Evolutionary conservation across 2,329 filamentous ascomycete species (phyloP).

Genomic region (Sporothrix globosa): DNA sequence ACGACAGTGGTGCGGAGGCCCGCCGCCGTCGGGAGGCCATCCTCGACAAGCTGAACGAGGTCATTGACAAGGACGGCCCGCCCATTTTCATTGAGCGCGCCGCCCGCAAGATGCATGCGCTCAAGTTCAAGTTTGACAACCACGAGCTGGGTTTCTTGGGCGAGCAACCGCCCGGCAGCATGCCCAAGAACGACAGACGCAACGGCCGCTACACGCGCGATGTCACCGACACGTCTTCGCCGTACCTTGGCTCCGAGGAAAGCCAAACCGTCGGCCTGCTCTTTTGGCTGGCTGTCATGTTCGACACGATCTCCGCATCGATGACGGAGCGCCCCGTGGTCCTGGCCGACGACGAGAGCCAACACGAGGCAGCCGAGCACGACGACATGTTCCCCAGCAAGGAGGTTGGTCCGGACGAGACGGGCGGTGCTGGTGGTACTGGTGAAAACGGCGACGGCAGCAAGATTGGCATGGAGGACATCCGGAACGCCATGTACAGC

Average conservation of each 20-base stretch:
- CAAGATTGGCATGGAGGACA: conserved; percentile 1
- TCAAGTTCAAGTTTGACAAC: conserved; percentile 45
- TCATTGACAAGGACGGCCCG: conserved; percentile 40
- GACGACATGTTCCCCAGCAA: conserved; percentile 31
- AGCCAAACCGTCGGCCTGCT: conserved; percentile 55
- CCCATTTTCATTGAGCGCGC: conserved; percentile 47
- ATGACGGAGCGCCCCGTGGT: conserved; percentile 50
- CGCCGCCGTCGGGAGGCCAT: conserved; percentile 28
- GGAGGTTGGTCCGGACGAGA: conserved; percentile 24
- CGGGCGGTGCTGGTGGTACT: neutral
- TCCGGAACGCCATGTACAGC: neutral
- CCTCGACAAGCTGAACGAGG: conserved; percentile 33
- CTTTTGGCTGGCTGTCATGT: conserved; percentile 63
- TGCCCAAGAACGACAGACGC: conserved; percentile 19
- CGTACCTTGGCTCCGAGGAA: conserved; percentile 36
- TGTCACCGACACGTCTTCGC: conserved; percentile 24
- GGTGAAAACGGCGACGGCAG: neutral
- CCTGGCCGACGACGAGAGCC: conserved; percentile 48
- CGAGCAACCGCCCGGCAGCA: neutral
- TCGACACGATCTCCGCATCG: conserved; percentile 59
- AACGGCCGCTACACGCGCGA: conserved; percentile 21
- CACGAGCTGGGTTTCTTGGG: conserved; percentile 31
- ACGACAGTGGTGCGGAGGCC: neutral
- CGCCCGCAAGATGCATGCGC: conserved; percentile 46
- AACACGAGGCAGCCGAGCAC: conserved; percentile 43